Evolutionary conservation across 305 asterid genomes (phyloP).

Genomic region (Fraxinus velutina): DNA sequence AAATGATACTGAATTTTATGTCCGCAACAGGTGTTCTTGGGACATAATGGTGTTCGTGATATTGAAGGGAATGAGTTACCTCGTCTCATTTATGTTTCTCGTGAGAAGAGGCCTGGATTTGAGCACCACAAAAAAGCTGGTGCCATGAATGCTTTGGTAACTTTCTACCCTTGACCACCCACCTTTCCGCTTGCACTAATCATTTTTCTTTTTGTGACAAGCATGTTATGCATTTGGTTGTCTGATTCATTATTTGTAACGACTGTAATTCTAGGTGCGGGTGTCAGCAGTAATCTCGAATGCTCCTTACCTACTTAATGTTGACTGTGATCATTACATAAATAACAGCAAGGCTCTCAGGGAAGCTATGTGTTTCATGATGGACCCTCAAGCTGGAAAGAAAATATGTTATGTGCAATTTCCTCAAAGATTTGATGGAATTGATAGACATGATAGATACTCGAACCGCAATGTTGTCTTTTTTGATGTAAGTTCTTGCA

Average conservation of each 20-base stretch:
- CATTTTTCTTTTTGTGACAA: background rate
- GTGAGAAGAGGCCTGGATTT: constrained; percentile 74
- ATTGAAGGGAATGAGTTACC: constrained; percentile 66
- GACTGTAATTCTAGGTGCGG: constrained; percentile 41
- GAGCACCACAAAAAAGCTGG: constrained; percentile 80
- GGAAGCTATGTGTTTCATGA: constrained; percentile 42
- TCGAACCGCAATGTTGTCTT: constrained; percentile 39
- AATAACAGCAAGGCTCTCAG: constrained; percentile 36
- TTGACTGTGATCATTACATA: constrained; percentile 42
- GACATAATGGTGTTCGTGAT: constrained; percentile 63
- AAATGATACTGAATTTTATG: background rate
- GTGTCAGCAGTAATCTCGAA: constrained; percentile 75
- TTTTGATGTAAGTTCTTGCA: constrained; percentile 28
- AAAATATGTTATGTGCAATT: constrained; percentile 42
- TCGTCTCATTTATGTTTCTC: constrained; percentile 70
- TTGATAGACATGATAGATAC: constrained; percentile 37
- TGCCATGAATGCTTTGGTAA: constrained; percentile 76
- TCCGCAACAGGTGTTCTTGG: constrained; percentile 57
- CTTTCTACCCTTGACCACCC: background rate
- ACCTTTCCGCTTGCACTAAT: background rate
- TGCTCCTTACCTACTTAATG: constrained; percentile 62
- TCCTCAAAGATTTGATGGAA: constrained; percentile 44
- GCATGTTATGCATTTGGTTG: background rate
- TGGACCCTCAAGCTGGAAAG: constrained; percentile 42
- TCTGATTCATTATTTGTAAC: background rate